These are phyloP conservation scores for Aureobasidium subglaciale DNA, from an alignment of 2,329 filamentous ascomycete species.

Conservation along the genomic window DNA sequence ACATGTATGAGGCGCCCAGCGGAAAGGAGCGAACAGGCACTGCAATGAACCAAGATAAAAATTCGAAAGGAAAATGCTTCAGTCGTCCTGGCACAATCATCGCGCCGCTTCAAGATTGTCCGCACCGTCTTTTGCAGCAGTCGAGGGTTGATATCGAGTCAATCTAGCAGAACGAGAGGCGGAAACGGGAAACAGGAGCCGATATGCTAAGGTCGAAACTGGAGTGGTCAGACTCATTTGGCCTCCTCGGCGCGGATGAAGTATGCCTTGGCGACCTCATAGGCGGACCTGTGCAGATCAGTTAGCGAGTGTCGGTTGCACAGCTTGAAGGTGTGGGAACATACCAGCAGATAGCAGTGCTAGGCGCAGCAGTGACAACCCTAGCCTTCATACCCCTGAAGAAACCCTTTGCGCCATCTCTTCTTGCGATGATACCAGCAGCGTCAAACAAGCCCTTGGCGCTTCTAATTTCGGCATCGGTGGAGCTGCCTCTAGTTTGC, in stretches of 20 bases:
- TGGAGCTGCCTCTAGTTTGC: conserved; percentile 81
- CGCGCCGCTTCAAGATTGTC: background rate
- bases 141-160: background rate
- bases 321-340: conserved; percentile 22
- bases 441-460: conserved; percentile 76
- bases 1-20: background rate
- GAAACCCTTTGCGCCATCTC: conserved; percentile 81
- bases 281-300: conserved; percentile 47
- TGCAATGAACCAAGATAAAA: background rate
- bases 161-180: background rate
- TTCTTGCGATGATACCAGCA: conserved; percentile 70
- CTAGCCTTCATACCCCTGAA: conserved; percentile 88
- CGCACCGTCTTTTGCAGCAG: background rate
- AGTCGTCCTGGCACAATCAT: background rate
- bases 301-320: conserved; percentile 17
- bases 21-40: background rate
- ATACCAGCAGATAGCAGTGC: conserved; percentile 98
- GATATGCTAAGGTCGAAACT: background rate
- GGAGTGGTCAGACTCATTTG: conserved; percentile 17
- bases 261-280: conserved; percentile 63
- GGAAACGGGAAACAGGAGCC: background rate
- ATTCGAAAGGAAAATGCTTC: background rate
- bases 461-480: conserved; percentile 72
- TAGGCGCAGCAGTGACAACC: conserved; percentile 94
- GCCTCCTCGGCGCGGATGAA: conserved; percentile 44